Base-by-base conservation (phyloP, 2,329 filamentous ascomycete species). In the Fusarium solani-melongenae region DNA sequence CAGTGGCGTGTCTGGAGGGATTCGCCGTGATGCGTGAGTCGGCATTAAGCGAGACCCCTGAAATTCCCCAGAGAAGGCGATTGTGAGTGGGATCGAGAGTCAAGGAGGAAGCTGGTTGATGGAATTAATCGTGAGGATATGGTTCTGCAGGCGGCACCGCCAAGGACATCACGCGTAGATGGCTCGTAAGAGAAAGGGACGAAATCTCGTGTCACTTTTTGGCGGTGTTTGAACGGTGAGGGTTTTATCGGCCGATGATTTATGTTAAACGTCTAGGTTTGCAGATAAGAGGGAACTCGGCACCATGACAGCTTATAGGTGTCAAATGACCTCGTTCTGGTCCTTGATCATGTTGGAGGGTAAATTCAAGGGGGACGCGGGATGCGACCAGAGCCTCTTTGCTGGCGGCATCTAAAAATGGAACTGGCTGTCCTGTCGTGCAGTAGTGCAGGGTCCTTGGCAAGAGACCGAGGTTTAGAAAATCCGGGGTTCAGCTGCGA, bases 381-480 rank as follows among this genome's bases (percentile, higher is more conserved):
- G 56, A 66, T 34, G 56, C 55, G 55, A 33, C 62, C 70, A 51
- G 71, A 71, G 31, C 27, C 70, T 68, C 33, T 65, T 39, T 64
- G 63, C 56, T 62, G 67, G 71, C 71, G 71, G 60, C 64, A 63
- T 59, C 71, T 73, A 73, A 73, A 66, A 74, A 69, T 72, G 71
- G 71, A 73, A 74, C 67, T 61, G 39, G 17, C 27, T 2, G 27
- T 31, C 27, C 24, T 74, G 68, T 69, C 64, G 46, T 74, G 71
- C 71, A 73, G 71, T 73, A 73, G 71, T 56, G 71, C 60, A 65
- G 64, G 67, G 64, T 57, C 61, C 71, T 53, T 59, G 58, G 56
- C 59, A 55, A 62, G 67, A 46, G 60, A 33, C 60, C 58, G 31
- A 73, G 53, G 62, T 20, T 41, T 44, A 14, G 41, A 20, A 33